Base-by-base conservation (phyloP, 345 rosid genomes). In the Camelina laxa region DNA sequence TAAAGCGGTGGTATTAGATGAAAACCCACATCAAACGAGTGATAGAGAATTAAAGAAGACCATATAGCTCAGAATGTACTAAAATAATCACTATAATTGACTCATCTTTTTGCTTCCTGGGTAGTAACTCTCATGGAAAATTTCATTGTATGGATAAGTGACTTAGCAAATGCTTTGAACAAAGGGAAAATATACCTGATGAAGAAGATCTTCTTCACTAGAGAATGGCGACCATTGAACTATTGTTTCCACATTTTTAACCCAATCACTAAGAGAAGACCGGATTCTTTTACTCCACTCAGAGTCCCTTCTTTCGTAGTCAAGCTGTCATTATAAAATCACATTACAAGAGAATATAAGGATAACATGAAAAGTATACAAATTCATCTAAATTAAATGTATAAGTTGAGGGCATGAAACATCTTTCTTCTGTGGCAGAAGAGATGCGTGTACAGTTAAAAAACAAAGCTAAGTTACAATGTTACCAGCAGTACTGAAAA, bases 151-250 rank as follows among this genome's bases (percentile, higher is more conserved):
- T 19, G 44, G 39, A 50, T 6, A 49, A 38, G 38, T 20, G 12
- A 67, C 48, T 55, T 33, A 57, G 78, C n/a, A 58, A 44, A 30
- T 68, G 35, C 45, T 48, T 19, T 27, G 2, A 60, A 22, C 5
- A 49, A 35, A 57, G 57, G 31, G 13, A 9, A 55, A 21, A 60
- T 48, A 60, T 64, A 94, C 98, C 96, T 93, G 96, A 57, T 63
- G 82, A 63, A 89, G 87, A 65, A 93, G 87, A 71, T 91, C 97
- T 16, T 66, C 82, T 84, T 93, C 94, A 74, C 83, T 86, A 6
- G 88, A 83, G 76, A 88, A 91, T 19, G 98, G 97, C 65, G 97
- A 91, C 98, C 98, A 93, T 22, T 83, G 85, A 67, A 83, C 38
- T 41, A 91, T 85, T 11, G 96, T 87, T 73, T 87, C 88, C 53